phyloP scores from a whole-genome alignment of 2,329 filamentous ascomycete species.

The Kalmusia sp. region DNA sequence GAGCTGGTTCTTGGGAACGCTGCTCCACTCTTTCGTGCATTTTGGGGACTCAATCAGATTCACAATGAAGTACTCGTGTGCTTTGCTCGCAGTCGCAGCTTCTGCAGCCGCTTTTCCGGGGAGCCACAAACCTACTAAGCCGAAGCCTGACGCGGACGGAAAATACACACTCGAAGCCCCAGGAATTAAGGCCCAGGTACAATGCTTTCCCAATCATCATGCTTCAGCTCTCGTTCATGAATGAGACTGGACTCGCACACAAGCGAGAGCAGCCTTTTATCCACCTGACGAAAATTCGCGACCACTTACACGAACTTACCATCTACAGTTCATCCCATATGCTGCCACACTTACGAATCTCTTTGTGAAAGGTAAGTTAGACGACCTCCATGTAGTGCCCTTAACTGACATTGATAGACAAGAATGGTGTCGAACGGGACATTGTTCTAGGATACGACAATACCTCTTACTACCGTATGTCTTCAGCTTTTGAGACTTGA shows the following conservation, averaged over 20 bases:
- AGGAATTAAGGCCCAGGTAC: slow-evolving; percentile 40
- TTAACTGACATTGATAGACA: slow-evolving; percentile 29
- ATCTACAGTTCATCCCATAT: slow-evolving; percentile 41
- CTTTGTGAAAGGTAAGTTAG: slow-evolving; percentile 36
- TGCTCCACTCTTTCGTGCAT: slow-evolving; percentile 8
- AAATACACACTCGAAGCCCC: slow-evolving; percentile 39
- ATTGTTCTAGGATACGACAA: slow-evolving; percentile 45
- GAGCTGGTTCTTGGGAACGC: slow-evolving; percentile 8
- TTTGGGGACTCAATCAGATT: not conserved
- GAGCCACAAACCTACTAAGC: slow-evolving; percentile 8
- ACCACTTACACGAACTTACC: slow-evolving; percentile 4
- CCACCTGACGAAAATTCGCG: not conserved
- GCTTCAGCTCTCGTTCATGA: not conserved
- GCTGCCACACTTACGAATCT: slow-evolving; percentile 43
- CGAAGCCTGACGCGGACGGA: slow-evolving; percentile 31
- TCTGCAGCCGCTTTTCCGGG: slow-evolving; percentile 19
- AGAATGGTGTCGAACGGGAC: slow-evolving; percentile 37
- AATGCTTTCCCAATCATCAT: not conserved
- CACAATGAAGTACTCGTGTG: slow-evolving; percentile 30
- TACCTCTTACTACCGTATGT: slow-evolving; percentile 42
- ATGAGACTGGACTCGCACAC: not conserved
- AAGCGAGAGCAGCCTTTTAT: not conserved
- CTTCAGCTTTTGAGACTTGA: not conserved
- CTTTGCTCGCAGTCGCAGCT: slow-evolving; percentile 24
- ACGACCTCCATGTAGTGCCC: not conserved